phyloP scores from a whole-genome alignment of 2,329 filamentous ascomycete genomes.

The Pseudogymnoascus sp. region DNA sequence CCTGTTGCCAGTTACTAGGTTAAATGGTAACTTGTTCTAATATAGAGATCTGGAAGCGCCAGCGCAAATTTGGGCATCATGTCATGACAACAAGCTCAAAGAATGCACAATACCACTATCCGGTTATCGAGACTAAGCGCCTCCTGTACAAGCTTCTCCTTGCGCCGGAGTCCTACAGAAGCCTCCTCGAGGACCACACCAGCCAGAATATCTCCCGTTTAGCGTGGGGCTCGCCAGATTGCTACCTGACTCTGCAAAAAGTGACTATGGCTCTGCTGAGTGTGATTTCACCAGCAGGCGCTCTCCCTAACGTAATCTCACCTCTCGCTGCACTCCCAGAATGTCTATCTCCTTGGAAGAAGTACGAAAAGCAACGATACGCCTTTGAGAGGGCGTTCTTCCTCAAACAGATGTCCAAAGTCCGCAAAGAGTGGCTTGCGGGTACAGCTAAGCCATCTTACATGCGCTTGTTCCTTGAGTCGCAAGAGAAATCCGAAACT shows the following conservation, averaged over 20 bases:
- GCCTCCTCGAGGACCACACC: conserved; percentile 41
- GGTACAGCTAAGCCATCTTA: conserved; percentile 33
- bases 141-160: conserved; percentile 34
- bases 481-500: conserved; percentile 20
- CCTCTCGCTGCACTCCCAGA: conserved; percentile 36
- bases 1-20: neutral
- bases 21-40: conserved; percentile 10
- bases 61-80: conserved; percentile 37
- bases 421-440: conserved; percentile 27
- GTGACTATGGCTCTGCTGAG: conserved; percentile 30
- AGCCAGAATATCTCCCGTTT: conserved; percentile 37
- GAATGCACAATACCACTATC: conserved; percentile 34
- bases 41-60: conserved; percentile 40
- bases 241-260: conserved; percentile 32
- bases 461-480: conserved; percentile 33
- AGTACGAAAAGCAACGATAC: conserved; percentile 34
- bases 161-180: conserved; percentile 35
- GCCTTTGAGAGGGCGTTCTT: conserved; percentile 33
- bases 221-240: conserved; percentile 37
- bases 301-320: conserved; percentile 38
- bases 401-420: conserved; percentile 30
- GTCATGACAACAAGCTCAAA: conserved; percentile 34
- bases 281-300: conserved; percentile 15
- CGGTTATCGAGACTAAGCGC: conserved; percentile 30
- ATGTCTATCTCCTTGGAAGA: conserved; percentile 37